phyloP scores from a whole-genome alignment of 163 green algal species.

The Chloromonas sp. region DNA sequence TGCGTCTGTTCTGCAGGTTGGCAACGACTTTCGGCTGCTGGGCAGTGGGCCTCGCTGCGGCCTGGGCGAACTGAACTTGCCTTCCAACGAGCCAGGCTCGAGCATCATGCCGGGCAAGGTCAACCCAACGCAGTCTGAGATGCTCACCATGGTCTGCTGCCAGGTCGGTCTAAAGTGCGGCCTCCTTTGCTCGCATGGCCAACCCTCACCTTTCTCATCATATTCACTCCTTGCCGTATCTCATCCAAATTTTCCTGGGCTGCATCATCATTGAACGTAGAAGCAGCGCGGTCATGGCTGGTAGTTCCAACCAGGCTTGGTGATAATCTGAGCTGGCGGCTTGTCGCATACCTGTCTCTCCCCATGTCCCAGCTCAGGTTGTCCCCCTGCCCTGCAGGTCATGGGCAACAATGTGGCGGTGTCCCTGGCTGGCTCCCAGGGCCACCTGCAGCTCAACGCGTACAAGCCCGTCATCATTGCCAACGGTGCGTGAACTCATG shows the following conservation, averaged over 20 bases:
- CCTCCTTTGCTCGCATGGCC: background rate
- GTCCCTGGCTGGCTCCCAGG: slow-evolving; percentile 71
- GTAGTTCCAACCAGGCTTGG: no score
- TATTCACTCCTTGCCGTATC: background rate
- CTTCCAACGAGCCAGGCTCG: slow-evolving; percentile 92
- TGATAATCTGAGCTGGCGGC: no score
- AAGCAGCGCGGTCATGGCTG: no score
- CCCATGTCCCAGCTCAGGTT: background rate
- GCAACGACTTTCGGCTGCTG: slow-evolving; percentile 80
- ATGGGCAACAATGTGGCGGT: slow-evolving; percentile 90
- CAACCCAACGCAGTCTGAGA: slow-evolving; percentile 97
- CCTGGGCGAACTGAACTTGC: slow-evolving; percentile 85
- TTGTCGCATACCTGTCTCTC: background rate
- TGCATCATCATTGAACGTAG: no score
- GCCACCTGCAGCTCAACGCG: slow-evolving; percentile 97
- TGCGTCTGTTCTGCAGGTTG: slow-evolving; percentile 36
- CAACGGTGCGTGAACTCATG: no score
- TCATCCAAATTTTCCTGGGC: background rate
- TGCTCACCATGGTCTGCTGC: slow-evolving; percentile 90
- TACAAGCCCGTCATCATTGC: slow-evolving; percentile 91
- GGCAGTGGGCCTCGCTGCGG: slow-evolving; percentile 80
- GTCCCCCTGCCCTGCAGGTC: slow-evolving; percentile 42
- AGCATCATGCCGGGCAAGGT: slow-evolving; percentile 98
- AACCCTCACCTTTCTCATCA: no score
- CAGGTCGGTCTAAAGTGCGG: slow-evolving; percentile 42